Evolutionary conservation across 768 basidiomycete genomes (phyloP), one percentile per base, ranked within the genome.

Genomic region (Mrakia hoshinonis): DNA sequence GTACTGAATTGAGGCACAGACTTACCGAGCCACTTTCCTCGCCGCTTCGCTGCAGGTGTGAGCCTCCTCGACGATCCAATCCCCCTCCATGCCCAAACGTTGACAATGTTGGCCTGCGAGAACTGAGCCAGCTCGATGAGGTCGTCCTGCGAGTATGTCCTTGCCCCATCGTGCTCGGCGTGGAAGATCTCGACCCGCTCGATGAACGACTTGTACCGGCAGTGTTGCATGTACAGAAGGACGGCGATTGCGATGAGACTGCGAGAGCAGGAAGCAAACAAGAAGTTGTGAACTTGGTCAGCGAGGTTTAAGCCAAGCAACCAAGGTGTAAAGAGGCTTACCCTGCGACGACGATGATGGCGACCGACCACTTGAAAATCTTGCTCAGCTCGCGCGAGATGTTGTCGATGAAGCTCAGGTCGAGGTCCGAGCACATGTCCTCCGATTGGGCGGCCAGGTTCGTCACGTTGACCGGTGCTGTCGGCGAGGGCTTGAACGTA

Each of bases 391-490:
- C 90, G 12, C 81, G 82, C 4, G 88, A 89, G 52, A 96, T 85
- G 75, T 91, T 86, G 79, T 97, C 94, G 43, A 99, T 84, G 73
- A 93, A 84, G 4, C 88, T 88, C 2, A 87, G 86, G 80, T 98
- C 91, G 71, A 96, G 77, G 64, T 85, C 81, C 55, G 81, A 79
- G 80, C 95, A 99, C 77, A 98, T 75, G n/a, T 60, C 60, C n/a
- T 31, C 58, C 4, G 52, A 43, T 46, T 54, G 36, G 18, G 34
- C 34, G 4, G 66, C 63, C 4, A 52, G 31, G 36, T 61, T 65
- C 18, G 69, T 74, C 31, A 73, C 58, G n/a, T 74, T 70, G 22
- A 67, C 52, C 5, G 77, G 73, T 0, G 75, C 69, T 1, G 77
- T 66, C 5, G 73, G 68, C 9, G 73, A 76, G 71, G 38, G 75